phyloP scores from a whole-genome alignment of 2,329 filamentous ascomycete genomes.

The Ophiocordyceps unilateralis region DNA sequence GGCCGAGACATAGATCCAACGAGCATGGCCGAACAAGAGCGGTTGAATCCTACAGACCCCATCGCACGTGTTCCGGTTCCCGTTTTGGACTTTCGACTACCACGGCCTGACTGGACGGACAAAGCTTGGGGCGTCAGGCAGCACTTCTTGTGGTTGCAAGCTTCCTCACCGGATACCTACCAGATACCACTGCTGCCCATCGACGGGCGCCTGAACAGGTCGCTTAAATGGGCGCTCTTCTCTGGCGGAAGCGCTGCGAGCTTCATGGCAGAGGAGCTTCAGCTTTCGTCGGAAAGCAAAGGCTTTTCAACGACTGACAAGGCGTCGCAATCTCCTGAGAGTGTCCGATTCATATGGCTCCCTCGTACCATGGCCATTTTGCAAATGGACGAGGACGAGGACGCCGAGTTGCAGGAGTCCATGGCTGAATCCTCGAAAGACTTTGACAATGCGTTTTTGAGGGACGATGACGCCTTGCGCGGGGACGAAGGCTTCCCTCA shows the following conservation, averaged over 20 bases:
- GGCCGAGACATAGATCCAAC: conserved; percentile 3
- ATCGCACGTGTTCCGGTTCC: conserved; percentile 13
- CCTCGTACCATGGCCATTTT: conserved; percentile 3
- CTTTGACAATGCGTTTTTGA: not conserved
- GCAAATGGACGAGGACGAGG: conserved; percentile 5
- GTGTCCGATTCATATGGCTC: conserved; percentile 5
- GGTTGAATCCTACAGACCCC: conserved; percentile 9
- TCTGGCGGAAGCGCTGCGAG: conserved; percentile 2
- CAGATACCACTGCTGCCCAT: not conserved
- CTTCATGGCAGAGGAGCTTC: conserved; percentile 4
- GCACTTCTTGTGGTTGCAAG: conserved; percentile 11
- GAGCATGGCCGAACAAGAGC: conserved; percentile 11
- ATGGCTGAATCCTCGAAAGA: too few relatives aligned
- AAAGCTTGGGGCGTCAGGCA: conserved; percentile 5
- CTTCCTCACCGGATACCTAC: conserved; percentile 1
- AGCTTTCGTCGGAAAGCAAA: conserved; percentile 1
- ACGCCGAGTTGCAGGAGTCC: conserved; percentile 7
- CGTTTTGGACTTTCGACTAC: conserved; percentile 9
- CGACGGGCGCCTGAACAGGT: conserved; percentile 4
- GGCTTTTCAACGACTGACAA: conserved; percentile 4
- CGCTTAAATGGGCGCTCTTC: conserved; percentile 10
- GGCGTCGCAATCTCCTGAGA: conserved; percentile 2
- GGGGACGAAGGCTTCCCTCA: not conserved
- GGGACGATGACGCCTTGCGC: not conserved
- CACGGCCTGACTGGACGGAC: conserved; percentile 8